Evolutionary conservation across 1,139 yeast species (phyloP), one percentile per base, ranked within the genome.

Genomic region (Torulaspora pretoriensis): DNA sequence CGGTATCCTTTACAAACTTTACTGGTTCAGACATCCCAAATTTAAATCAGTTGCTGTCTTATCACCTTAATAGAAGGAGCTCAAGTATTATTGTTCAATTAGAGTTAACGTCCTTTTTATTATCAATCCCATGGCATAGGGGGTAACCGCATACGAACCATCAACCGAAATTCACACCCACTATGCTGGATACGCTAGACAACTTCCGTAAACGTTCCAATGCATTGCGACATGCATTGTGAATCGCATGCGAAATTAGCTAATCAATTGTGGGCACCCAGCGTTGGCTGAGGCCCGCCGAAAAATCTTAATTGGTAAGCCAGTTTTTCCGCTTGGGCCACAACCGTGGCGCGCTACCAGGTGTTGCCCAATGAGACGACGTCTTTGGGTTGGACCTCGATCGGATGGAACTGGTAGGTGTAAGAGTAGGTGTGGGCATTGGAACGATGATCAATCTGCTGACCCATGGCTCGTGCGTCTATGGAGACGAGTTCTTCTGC

Each of bases 1-100:
- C 74, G 26, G 85, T 81, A 68, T 83, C 71, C 57, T 81, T 77
- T 53, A 77, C 80, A 63, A 81, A 81, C 28, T 47, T 49, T 19
- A 52, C 47, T 12, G 54, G 51, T 16, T 38, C 41, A 30, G 31
- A 24, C 41, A 38, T 38, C 30, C 16, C 25, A 3, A 14, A 24
- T 35, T 19, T 13, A 29, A 19, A 16, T 29, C 34, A 36, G 29
- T 36, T 28, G 10, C 9, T 27, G 10, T 26, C 32, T 19, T 19
- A 19, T 7, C 22, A 19, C 22, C 22, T 19, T 17, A 17, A 17
- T 17, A 17, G 19, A 17, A 19, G 22, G 5, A 19, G 5, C 22
- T 19, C 22, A 3, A 19, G 7, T 19, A 6, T 7, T 7, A 19
- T 7, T 19, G 22, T 19, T 19, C 22, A 19, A 19, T 19, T 19